These are phyloP conservation scores for Scheffersomyces insectosa DNA, from an alignment of 1,139 yeast genomes.

Conservation along the genomic window DNA sequence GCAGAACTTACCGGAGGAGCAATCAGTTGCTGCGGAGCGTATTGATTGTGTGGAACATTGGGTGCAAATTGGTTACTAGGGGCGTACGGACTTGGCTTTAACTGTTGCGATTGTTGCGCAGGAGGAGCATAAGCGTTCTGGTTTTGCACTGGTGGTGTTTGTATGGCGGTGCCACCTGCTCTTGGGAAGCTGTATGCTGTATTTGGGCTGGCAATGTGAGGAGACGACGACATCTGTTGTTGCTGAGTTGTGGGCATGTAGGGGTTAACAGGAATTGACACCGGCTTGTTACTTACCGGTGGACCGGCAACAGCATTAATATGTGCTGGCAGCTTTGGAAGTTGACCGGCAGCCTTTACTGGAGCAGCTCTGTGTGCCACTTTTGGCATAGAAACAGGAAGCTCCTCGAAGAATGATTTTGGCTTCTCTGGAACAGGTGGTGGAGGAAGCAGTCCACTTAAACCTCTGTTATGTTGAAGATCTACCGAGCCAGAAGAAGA, in stretches of 20 bases:
- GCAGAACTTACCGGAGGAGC: not conserved
- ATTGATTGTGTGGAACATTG: not conserved
- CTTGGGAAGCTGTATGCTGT: constrained; percentile 7
- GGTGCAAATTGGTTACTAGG: constrained; percentile 1
- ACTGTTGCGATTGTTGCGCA: constrained; percentile 3
- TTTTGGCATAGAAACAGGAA: constrained; percentile 39
- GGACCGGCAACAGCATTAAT: constrained; percentile 6
- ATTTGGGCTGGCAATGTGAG: not conserved
- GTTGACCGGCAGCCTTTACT: constrained; percentile 13
- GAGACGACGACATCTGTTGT: constrained; percentile 1
- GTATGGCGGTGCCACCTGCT: constrained; percentile 1
- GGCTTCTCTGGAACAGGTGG: constrained; percentile 12
- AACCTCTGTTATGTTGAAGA: too few species aligned
- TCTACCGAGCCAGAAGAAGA: not conserved
- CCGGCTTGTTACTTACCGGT: constrained; percentile 3
- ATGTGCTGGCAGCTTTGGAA: constrained; percentile 9
- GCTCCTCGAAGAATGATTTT: constrained; percentile 57
- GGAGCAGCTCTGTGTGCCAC: constrained; percentile 30
- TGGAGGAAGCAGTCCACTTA: constrained; percentile 7
- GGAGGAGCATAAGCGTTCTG: constrained; percentile 6
- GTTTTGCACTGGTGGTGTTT: constrained; percentile 1
- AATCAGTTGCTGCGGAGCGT: not conserved
- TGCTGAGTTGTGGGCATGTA: constrained; percentile 10
- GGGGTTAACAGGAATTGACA: constrained; percentile 14
- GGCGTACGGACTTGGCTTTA: constrained; percentile 5